Conservation (phyloP, 257 asterid genomes). For the Ajuga chamaepitys region DNA sequence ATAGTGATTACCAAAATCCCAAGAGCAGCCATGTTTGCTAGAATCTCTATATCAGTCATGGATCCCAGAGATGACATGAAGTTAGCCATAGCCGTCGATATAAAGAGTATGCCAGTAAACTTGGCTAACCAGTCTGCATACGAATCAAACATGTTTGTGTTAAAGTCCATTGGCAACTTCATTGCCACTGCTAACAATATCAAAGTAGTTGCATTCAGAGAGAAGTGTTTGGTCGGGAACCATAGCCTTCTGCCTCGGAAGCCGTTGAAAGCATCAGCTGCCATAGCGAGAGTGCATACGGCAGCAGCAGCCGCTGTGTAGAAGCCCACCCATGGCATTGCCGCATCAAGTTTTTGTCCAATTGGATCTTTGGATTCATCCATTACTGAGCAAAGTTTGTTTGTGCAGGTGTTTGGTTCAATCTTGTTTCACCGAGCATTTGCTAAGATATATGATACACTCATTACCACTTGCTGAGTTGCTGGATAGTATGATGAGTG, state of each 20-base stretch:
- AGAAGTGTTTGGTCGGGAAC: constrained; percentile 25
- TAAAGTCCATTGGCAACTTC: no score
- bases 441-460: no score
- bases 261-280: constrained; percentile 12
- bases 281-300: background rate
- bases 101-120: background rate
- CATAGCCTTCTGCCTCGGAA: constrained; percentile 15
- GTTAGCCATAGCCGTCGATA: constrained; percentile 7
- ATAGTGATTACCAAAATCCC: background rate
- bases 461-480: no score
- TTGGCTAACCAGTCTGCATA: background rate
- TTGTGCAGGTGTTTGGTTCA: no score
- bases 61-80: constrained; percentile 14
- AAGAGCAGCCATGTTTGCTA: background rate
- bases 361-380: no score
- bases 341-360: no score
- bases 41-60: constrained; percentile 8
- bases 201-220: no score
- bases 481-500: no score
- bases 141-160: constrained; percentile 11
- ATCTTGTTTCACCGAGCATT: no score
- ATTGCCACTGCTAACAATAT: no score
- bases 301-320: constrained; percentile 14
- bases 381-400: no score
- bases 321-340: background rate